Conservation (phyloP, 2,329 filamentous ascomycete genomes). For the Myriangium duriaei region DNA sequence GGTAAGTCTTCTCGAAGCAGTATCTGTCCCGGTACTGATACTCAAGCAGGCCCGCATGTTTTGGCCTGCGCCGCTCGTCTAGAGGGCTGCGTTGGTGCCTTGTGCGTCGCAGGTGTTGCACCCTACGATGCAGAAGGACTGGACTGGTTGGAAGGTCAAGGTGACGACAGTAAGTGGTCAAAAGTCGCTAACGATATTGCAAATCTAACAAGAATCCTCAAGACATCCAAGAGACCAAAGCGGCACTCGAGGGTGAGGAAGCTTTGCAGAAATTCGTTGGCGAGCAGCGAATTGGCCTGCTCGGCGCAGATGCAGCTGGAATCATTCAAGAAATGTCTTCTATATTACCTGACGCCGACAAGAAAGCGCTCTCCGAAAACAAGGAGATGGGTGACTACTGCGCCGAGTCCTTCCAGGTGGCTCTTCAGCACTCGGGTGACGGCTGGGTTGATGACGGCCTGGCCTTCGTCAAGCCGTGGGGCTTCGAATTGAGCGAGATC, state of each 20-base stretch:
- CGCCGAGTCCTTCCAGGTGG: slow-evolving; percentile 10
- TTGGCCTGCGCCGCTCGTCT: slow-evolving; percentile 13
- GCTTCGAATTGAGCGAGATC: slow-evolving; percentile 16
- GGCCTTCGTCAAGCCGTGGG: slow-evolving; percentile 16
- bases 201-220: neutral
- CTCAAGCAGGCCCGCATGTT: slow-evolving; percentile 13
- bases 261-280: slow-evolving; percentile 8
- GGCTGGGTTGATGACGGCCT: slow-evolving; percentile 20
- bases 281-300: slow-evolving; percentile 9
- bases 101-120: slow-evolving; percentile 12
- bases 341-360: slow-evolving; percentile 14
- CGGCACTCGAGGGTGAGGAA: slow-evolving; percentile 12
- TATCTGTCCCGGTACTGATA: neutral
- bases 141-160: slow-evolving; percentile 14
- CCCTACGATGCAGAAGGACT: slow-evolving; percentile 14
- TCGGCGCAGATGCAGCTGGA: slow-evolving; percentile 11
- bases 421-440: slow-evolving; percentile 13
- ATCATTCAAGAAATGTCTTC: slow-evolving; percentile 9
- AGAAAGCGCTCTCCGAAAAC: slow-evolving; percentile 10
- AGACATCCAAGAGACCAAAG: slow-evolving; percentile 14
- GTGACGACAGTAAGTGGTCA: slow-evolving; percentile 13
- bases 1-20: slow-evolving; percentile 8
- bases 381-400: slow-evolving; percentile 8
- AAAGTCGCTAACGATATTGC: too few species aligned
- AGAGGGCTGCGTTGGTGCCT: slow-evolving; percentile 8